These are phyloP conservation scores for Colletotrichum sp. DNA, from an alignment of 2,329 filamentous ascomycete species.

Conservation along the genomic window DNA sequence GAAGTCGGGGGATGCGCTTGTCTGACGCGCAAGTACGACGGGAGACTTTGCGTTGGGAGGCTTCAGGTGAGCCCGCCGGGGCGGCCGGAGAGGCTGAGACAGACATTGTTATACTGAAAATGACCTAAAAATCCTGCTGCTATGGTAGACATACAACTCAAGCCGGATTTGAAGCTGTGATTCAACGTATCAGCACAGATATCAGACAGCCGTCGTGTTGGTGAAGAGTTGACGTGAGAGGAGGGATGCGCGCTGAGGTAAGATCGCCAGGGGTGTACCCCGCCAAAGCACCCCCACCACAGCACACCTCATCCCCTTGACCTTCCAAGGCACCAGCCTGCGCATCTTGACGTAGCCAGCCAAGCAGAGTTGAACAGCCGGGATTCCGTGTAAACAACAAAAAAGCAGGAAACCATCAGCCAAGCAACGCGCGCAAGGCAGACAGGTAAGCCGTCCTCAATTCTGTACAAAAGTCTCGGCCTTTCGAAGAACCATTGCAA, in stretches of 20 bases:
- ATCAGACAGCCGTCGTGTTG: not conserved
- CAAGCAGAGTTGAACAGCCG: slow-evolving; percentile 4
- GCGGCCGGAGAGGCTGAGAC: no score
- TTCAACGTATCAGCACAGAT: no score
- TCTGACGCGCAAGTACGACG: no score
- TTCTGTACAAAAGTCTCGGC: not conserved
- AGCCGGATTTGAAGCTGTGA: no score
- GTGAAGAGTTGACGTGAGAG: not conserved
- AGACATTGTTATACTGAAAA: no score
- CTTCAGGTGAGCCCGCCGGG: no score
- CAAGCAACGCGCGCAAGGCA: not conserved
- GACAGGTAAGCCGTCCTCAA: not conserved
- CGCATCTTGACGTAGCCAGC: slow-evolving; percentile 13
- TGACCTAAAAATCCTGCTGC: no score
- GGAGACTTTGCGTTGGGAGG: no score
- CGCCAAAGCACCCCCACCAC: slow-evolving; percentile 8
- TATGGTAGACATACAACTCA: no score
- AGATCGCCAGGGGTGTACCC: slow-evolving; percentile 1
- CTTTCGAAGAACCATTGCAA: not conserved
- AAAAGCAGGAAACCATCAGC: slow-evolving; percentile 11
- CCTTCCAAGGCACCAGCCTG: slow-evolving; percentile 13
- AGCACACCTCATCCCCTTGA: not conserved
- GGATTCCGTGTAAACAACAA: slow-evolving; percentile 10
- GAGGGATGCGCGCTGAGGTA: not conserved
- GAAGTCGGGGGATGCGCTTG: no score